A percentile compares a stretch with the other conserved stretches of the same genome.
Evolutionary conservation across 176 grass and related monocot genomes (phyloP).

Genomic region (Rhynchospora tenuis): DNA sequence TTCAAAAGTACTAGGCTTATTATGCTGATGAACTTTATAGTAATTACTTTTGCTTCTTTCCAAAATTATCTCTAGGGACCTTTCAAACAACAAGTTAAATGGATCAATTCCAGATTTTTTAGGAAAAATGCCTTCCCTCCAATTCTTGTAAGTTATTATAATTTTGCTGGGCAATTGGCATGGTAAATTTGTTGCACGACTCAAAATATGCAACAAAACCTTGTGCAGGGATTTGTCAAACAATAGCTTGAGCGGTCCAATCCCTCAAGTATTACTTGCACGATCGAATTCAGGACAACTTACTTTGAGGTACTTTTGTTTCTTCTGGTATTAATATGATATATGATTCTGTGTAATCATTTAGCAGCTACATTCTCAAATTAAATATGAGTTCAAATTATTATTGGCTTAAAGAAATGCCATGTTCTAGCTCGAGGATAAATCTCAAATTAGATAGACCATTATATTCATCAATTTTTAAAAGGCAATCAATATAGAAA

Average conservation of each 20-base stretch:
- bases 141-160: not conserved
- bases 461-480: not conserved
- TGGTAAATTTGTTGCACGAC: not conserved
- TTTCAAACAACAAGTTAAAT: conserved; percentile 21
- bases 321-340: not conserved
- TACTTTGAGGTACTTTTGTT: not conserved
- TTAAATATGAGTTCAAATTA: not conserved
- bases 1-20: not conserved
- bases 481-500: not conserved
- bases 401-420: not conserved
- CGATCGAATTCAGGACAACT: not conserved
- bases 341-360: not conserved
- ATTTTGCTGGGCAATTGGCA: not conserved
- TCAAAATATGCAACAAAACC: not conserved
- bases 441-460: not conserved
- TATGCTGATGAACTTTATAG: not conserved
- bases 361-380: not conserved
- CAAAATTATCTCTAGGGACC: not conserved
- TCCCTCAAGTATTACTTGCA: not conserved
- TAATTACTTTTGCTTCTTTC: not conserved
- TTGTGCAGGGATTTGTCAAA: conserved; percentile 1
- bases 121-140: not conserved
- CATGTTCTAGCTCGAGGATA: not conserved
- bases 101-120: conserved; percentile 18
- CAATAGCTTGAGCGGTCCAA: conserved; percentile 5